phyloP scores from a whole-genome alignment of 192 early-diverging fungal genomes.

The Coemansia guatemalensis region DNA sequence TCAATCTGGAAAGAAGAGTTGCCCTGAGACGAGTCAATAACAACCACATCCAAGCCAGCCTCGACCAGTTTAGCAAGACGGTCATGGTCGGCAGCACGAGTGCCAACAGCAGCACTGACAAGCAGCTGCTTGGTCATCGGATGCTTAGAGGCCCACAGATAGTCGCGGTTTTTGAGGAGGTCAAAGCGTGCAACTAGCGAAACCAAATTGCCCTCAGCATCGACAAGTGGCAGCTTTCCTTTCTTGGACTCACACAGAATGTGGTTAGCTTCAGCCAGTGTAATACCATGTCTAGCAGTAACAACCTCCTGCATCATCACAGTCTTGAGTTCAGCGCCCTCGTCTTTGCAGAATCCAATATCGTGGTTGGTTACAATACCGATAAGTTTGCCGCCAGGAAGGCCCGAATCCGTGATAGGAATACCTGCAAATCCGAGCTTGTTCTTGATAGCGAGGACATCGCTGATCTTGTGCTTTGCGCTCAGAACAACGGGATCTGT shows the following conservation, averaged over 20 bases:
- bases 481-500: slow-evolving; percentile 87
- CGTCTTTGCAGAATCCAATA: slow-evolving; percentile 87
- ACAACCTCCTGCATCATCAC: slow-evolving; percentile 93
- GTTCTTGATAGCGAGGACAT: slow-evolving; percentile 86
- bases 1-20: slow-evolving; percentile 93
- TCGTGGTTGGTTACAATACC: slow-evolving; percentile 97
- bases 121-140: slow-evolving; percentile 85
- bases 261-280: slow-evolving; percentile 84
- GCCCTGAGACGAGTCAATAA: slow-evolving; percentile 96
- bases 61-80: slow-evolving; percentile 83
- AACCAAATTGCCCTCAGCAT: slow-evolving; percentile 76
- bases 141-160: slow-evolving; percentile 87
- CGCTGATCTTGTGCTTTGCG: slow-evolving; percentile 77
- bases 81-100: slow-evolving; percentile 83
- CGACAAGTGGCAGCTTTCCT: slow-evolving; percentile 96
- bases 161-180: slow-evolving; percentile 95
- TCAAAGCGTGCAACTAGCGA: slow-evolving; percentile 94
- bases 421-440: slow-evolving; percentile 93
- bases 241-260: slow-evolving; percentile 88
- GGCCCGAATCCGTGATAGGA: slow-evolving; percentile 91
- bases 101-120: slow-evolving; percentile 89
- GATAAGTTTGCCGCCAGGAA: slow-evolving; percentile 83
- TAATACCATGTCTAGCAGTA: slow-evolving; percentile 83
- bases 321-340: slow-evolving; percentile 59
- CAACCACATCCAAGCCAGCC: slow-evolving; percentile 94